A percentile compares a stretch with the other conserved stretches of the same genome.
These are phyloP conservation scores for Tolypocladium ovalisporum DNA, from an alignment of 2,329 filamentous ascomycete genomes.

Conservation along the genomic window DNA sequence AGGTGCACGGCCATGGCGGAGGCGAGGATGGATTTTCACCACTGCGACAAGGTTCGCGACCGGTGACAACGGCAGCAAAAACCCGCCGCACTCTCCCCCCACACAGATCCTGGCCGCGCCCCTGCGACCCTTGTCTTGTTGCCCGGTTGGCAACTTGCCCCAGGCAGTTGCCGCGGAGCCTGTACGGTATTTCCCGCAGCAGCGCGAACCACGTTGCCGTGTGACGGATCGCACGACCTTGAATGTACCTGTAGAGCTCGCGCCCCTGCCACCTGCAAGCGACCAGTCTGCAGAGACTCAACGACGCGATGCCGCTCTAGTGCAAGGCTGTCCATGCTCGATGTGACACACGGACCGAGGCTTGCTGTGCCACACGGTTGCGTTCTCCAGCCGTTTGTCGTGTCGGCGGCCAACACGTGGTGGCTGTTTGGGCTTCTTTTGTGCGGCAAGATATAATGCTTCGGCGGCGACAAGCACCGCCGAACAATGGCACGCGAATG, in stretches of 20 bases:
- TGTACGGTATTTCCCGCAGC: background rate
- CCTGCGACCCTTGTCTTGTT: background rate
- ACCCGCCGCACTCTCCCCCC: background rate
- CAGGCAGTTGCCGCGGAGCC: background rate
- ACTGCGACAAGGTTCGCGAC: background rate
- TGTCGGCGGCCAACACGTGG: background rate
- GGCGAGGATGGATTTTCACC: background rate
- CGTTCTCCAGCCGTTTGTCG: background rate
- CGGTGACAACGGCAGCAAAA: background rate
- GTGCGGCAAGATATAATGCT: background rate
- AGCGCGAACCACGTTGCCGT: background rate
- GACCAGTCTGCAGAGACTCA: background rate
- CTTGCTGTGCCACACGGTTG: background rate
- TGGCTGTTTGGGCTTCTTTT: background rate
- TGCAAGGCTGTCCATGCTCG: background rate
- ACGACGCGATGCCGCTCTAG: background rate
- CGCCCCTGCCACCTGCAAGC: background rate
- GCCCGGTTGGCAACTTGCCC: background rate
- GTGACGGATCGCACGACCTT: background rate
- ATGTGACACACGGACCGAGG: background rate
- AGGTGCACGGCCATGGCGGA: background rate
- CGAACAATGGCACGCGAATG: background rate
- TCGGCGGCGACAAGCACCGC: background rate
- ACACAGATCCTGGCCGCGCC: background rate
- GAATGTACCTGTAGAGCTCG: no score